A percentile compares a stretch with the other conserved stretches of the same genome.
Conservation (phyloP, 2,329 filamentous ascomycete genomes). For the Monosporascus sp. region DNA sequence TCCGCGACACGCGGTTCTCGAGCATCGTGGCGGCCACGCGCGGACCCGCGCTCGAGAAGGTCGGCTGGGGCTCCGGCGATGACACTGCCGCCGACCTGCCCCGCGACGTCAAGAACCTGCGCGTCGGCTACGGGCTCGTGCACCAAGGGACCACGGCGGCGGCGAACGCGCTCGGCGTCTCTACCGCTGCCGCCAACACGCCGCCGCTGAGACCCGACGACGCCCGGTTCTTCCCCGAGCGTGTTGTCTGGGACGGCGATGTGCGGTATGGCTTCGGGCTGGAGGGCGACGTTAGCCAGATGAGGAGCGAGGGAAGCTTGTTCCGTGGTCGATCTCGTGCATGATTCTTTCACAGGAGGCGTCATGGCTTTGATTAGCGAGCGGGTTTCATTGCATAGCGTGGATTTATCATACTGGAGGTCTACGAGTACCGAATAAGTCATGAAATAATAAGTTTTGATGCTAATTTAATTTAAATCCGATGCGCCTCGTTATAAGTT, state of each 20-base stretch:
- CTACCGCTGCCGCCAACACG: background rate
- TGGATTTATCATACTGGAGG: no score
- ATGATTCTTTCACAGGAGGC: background rate
- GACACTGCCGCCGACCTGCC: constrained; percentile 12
- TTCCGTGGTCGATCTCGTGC: constrained; percentile 2
- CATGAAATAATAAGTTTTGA: no score
- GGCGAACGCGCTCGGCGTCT: constrained; percentile 10
- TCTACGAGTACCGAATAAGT: no score
- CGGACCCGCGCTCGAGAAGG: constrained; percentile 32
- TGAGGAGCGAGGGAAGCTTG: constrained; percentile 13
- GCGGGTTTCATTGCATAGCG: background rate
- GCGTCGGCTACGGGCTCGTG: constrained; percentile 22
- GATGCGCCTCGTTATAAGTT: no score
- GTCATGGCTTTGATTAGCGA: background rate
- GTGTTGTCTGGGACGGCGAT: constrained; percentile 9
- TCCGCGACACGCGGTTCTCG: constrained; percentile 33
- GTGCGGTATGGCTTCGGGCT: constrained; percentile 25
- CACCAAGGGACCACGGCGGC: constrained; percentile 1
- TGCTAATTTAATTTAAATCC: no score
- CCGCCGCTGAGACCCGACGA: background rate
- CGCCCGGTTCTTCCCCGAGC: background rate
- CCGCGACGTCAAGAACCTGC: constrained; percentile 15
- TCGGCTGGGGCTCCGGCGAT: constrained; percentile 22
- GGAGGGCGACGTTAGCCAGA: constrained; percentile 24
- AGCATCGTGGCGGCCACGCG: constrained; percentile 37